Base-by-base conservation (phyloP, 1,284 basidiomycete species). In the Irpex sp. region DNA sequence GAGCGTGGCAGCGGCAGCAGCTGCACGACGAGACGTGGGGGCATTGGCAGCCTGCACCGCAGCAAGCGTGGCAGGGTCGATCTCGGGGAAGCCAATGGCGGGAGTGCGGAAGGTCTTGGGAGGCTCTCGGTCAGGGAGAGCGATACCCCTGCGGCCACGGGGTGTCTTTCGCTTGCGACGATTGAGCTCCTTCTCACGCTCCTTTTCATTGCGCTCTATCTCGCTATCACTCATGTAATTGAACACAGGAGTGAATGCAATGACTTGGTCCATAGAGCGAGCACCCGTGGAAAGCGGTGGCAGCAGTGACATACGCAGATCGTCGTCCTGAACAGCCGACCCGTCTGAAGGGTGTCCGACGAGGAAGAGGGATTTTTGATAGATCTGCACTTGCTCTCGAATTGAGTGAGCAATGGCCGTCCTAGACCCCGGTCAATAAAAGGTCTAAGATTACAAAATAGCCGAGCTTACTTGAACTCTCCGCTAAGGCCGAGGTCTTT, bases 331-430 rank as follows among this genome's bases (percentile, higher is more conserved):
- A 5, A 97, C 84, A 6, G 83, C 77, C 0, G 88, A 84, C 8
- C 93, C 93, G 67, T 95, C 92, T 15, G 89, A 87, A 0, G 91
- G 86, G 74, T 98, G 93, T 1, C 96, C 94, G 61, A 96, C 88
- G 57, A 98, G 85, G 81, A 94, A 93, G 3, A 99, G 85, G 0
- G 94, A 97, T 71, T 96, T 96, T 75, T 95, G 89, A 77, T 96
- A 95, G 1, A 91, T 87, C 63, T 94, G 88, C 11, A 96, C 87
- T 80, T 99, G 97, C 77, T 99, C 97, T 57, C 97, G 89, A 67
- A 99, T 98, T 38, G 91, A 91, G 75, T 99, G 97, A 0, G 94
- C 90, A 64, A 99, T 93, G 13, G 96, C 95, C 19, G 96, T 98
- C 74, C 93, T 96, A 69, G 63, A 37, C 55, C 21, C n/a, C 38